phyloP scores from a whole-genome alignment of 2,329 filamentous ascomycete species.

The Claviceps lovelessii region DNA sequence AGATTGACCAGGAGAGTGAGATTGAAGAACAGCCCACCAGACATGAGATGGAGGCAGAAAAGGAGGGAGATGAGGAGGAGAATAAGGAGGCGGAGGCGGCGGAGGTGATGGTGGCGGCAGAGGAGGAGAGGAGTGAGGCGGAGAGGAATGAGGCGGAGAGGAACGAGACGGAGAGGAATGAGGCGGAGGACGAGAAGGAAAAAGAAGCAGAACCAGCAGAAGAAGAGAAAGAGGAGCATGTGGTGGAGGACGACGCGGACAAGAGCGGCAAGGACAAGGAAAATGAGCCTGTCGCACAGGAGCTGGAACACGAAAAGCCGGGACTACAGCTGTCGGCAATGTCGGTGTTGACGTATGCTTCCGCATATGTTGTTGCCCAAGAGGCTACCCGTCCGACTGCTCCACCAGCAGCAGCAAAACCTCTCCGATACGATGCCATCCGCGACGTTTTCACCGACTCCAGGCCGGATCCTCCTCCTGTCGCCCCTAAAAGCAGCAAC shows the following conservation, averaged over 20 bases:
- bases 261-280: slow-evolving; percentile 2
- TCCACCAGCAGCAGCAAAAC: slow-evolving; percentile 14
- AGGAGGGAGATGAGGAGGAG: no score
- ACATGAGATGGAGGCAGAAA: no score
- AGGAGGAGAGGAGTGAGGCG: no score
- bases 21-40: not conserved
- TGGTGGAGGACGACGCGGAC: not conserved
- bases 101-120: not conserved
- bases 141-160: no score
- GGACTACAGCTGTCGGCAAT: slow-evolving; percentile 16
- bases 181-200: not conserved
- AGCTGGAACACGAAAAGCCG: slow-evolving; percentile 10
- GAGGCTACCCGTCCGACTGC: slow-evolving; percentile 13
- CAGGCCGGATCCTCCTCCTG: slow-evolving; percentile 15
- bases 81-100: not conserved
- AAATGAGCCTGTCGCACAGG: slow-evolving; percentile 7
- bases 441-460: slow-evolving; percentile 28
- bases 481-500: slow-evolving; percentile 12
- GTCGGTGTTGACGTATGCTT: slow-evolving; percentile 18
- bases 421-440: slow-evolving; percentile 23
- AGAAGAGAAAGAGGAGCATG: not conserved
- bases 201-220: not conserved
- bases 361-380: slow-evolving; percentile 18
- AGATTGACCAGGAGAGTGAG: not conserved
- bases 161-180: no score